Conservation (phyloP, 1,284 basidiomycete genomes). For the Gymnopus androsaceus region DNA sequence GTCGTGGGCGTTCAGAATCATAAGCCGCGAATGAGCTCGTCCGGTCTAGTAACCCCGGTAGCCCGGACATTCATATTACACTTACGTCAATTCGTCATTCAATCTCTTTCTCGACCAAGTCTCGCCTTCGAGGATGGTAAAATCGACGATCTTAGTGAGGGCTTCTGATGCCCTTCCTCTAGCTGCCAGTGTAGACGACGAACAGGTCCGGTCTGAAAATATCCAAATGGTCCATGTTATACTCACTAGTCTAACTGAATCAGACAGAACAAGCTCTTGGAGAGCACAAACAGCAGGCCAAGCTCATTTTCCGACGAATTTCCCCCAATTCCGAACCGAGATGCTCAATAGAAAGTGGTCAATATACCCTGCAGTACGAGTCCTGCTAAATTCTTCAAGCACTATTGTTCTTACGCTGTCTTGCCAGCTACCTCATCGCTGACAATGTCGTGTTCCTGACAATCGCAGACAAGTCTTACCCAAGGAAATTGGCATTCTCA, state of each 20-base stretch:
- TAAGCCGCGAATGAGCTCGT: too few species aligned
- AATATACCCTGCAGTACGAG: conserved; percentile 92
- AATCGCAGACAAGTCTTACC: conserved; percentile 96
- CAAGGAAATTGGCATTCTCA: conserved; percentile 95
- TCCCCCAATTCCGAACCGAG: conserved; percentile 91
- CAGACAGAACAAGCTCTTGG: conserved; percentile 92
- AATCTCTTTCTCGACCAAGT: not conserved
- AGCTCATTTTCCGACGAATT: conserved; percentile 93
- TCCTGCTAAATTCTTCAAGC: conserved; percentile 18
- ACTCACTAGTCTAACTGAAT: conserved; percentile 19
- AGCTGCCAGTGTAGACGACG: conserved; percentile 94
- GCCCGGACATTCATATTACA: not conserved
- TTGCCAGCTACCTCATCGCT: conserved; percentile 85
- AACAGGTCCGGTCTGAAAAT: conserved; percentile 63
- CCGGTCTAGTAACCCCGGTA: not conserved
- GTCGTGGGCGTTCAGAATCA: not conserved
- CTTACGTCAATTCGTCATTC: not conserved
- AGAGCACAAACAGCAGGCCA: conserved; percentile 98
- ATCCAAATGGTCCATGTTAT: conserved; percentile 3
- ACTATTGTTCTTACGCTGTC: conserved; percentile 9
- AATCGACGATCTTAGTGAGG: conserved; percentile 88
- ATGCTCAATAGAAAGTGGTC: conserved; percentile 96
- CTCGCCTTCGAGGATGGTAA: conserved; percentile 71
- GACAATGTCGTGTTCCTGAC: conserved; percentile 95
- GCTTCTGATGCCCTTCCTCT: conserved; percentile 91